phyloP scores from a whole-genome alignment of 306 rosid genomes.

The Dryas octopetala region DNA sequence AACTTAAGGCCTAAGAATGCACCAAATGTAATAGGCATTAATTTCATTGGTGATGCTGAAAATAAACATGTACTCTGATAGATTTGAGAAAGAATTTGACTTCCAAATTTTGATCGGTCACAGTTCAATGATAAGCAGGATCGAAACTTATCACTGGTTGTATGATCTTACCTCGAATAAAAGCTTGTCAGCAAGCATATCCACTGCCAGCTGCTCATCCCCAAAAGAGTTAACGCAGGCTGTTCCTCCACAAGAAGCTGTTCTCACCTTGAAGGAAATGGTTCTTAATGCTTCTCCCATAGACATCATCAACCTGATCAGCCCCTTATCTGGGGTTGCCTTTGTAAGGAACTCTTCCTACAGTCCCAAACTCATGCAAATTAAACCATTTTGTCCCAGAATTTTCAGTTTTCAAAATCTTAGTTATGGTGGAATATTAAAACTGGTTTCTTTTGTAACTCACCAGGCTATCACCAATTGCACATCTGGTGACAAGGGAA shows the following conservation, averaged over 20 bases:
- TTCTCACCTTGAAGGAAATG: constrained; percentile 93
- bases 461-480: constrained; percentile 90
- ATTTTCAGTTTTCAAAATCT: too few relatives aligned
- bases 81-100: too few relatives aligned
- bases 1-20: constrained; percentile 61
- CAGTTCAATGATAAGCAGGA: background rate
- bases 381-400: too few relatives aligned
- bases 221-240: constrained; percentile 96
- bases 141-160: background rate
- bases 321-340: constrained; percentile 87
- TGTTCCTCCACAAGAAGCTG: constrained; percentile 98
- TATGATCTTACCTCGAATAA: constrained; percentile 71
- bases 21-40: constrained; percentile 2
- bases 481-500: constrained; percentile 61
- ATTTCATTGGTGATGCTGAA: background rate
- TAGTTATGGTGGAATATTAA: background rate
- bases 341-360: constrained; percentile 88
- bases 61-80: background rate
- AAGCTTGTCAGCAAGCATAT: constrained; percentile 84
- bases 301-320: constrained; percentile 73
- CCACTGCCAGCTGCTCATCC: constrained; percentile 98
- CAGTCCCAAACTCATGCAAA: constrained; percentile 2
- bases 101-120: background rate
- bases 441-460: constrained; percentile 14
- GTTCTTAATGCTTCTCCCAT: constrained; percentile 98